Evolutionary conservation across 1,139 yeast genomes (phyloP).

Genomic region (Suhomyces ambrosiae): DNA sequence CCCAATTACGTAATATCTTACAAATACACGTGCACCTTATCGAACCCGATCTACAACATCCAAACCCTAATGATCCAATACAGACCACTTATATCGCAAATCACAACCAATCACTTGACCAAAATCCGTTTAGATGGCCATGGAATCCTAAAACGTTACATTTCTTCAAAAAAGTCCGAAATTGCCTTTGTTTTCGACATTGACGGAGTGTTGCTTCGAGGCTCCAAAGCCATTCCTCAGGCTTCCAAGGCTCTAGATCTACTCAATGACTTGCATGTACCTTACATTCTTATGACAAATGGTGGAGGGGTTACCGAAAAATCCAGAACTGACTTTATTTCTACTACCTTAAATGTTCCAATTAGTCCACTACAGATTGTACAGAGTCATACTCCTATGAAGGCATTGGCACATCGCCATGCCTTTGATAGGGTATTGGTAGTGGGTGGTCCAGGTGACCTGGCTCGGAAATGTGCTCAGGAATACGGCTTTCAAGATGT

Average conservation of each 20-base stretch:
- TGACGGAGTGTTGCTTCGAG: conserved; percentile 91
- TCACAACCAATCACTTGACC: too few species aligned
- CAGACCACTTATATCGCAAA: too few species aligned
- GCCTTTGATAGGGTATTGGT: conserved; percentile 67
- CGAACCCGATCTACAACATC: too few species aligned
- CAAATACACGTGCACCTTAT: too few species aligned
- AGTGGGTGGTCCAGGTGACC: conserved; percentile 80
- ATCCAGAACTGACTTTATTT: conserved; percentile 59
- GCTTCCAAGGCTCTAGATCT: conserved; percentile 67
- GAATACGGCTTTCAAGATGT: conserved; percentile 83
- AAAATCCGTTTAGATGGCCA: too few species aligned
- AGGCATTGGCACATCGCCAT: conserved; percentile 49
- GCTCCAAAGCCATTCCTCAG: conserved; percentile 65
- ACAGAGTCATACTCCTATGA: conserved; percentile 91
- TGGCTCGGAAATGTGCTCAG: conserved; percentile 69
- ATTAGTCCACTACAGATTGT: conserved; percentile 69
- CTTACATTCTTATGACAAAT: conserved; percentile 84
- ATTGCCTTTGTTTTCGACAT: conserved; percentile 55
- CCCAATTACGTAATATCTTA: too few species aligned
- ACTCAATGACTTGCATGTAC: conserved; percentile 60
- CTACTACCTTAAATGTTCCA: conserved; percentile 49
- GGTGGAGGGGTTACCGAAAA: conserved; percentile 87
- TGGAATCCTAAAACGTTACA: too few species aligned
- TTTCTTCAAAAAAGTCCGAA: conserved; percentile 5
- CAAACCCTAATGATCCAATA: too few species aligned